Percentiles rank a stretch among this genome's conserved stretches.
These are phyloP conservation scores for Phytophthora cactorum DNA, from an alignment of 352 stramenopile genomes.

Conservation along the genomic window DNA sequence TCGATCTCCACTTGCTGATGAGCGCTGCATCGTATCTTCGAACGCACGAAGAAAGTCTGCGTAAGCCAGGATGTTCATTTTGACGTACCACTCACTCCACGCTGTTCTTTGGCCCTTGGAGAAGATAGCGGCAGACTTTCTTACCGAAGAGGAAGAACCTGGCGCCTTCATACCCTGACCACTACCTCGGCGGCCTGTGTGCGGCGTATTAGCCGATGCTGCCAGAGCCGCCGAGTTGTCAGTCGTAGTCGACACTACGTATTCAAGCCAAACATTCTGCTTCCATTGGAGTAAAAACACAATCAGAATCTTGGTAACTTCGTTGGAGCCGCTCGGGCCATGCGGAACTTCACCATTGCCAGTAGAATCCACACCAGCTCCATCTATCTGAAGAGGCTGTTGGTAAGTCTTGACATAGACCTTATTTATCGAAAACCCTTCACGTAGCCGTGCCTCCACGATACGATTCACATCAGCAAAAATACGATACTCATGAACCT, in stretches of 20 bases:
- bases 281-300: constrained; percentile 91
- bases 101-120: constrained; percentile 51
- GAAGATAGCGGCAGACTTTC: constrained; percentile 39
- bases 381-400: constrained; percentile 30
- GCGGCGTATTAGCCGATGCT: constrained; percentile 4
- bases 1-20: constrained; percentile 14
- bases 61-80: constrained; percentile 86
- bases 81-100: constrained; percentile 86
- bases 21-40: constrained; percentile 59
- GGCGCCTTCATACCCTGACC: constrained; percentile 31
- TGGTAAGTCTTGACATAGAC: constrained; percentile 66
- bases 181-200: constrained; percentile 29
- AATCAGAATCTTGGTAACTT: constrained; percentile 75
- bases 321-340: constrained; percentile 13
- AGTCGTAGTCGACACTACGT: constrained; percentile 79
- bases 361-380: constrained; percentile 14
- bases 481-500: constrained; percentile 90
- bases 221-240: constrained; percentile 33
- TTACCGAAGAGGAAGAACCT: constrained; percentile 25
- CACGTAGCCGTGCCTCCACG: constrained; percentile 77
- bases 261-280: constrained; percentile 90
- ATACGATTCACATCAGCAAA: constrained; percentile 83
- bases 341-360: constrained; percentile 13
- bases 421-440: constrained; percentile 89
- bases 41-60: constrained; percentile 86